Evolutionary conservation across 495 filamentous ascomycete genomes (phyloP), one percentile per base, ranked within the genome.

Genomic region (Glutinoglossum americanum): DNA sequence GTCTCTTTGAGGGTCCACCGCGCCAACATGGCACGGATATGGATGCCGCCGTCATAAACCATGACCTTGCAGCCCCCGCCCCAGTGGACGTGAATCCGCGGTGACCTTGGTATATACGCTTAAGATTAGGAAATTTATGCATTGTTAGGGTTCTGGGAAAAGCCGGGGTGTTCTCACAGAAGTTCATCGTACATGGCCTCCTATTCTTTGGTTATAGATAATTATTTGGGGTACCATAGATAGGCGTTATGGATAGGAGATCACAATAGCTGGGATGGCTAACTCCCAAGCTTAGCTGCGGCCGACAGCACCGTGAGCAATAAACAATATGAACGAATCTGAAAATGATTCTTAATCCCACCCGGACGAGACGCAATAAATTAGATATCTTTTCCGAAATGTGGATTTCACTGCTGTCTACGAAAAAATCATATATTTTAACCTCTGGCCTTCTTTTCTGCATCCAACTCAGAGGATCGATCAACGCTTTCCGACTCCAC

Each of bases 1-100:
- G 89, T 13, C 62, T 98, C 25, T 96, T 94, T 68, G 89, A 83
- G 54, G 62, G 71, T 7, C 64, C 63, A 39, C 66, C 64, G 26
- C 66, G 62, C 8, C 30, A 60, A 17, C 60, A 56, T 44, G 62
- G 62, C 6, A 65, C 58, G 19, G 27, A 30, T 25, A 60, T 57
- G n/a, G 32, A 48, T 48, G 59, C 57, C 8, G 53, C 37, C 6
- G 54, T 39, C 23, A 57, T 60, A 9, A 47, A 60, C 28, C 54
- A 60, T 19, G 59, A 60, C 28, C 47, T 60, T 60, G 59, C 53
- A 55, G 59, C 57, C 21, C 55, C 59, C 9, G 53, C 37, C 9
- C 55, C 59, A 5, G 33, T 41, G 4, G 33, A 60, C 25, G 35
- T 60, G 23, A 17, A 53, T 6, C 26, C 49, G 25, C 26, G 49